Evolutionary conservation across 805 yeast species (phyloP).

Genomic region (Yarrowia phangngaensis): DNA sequence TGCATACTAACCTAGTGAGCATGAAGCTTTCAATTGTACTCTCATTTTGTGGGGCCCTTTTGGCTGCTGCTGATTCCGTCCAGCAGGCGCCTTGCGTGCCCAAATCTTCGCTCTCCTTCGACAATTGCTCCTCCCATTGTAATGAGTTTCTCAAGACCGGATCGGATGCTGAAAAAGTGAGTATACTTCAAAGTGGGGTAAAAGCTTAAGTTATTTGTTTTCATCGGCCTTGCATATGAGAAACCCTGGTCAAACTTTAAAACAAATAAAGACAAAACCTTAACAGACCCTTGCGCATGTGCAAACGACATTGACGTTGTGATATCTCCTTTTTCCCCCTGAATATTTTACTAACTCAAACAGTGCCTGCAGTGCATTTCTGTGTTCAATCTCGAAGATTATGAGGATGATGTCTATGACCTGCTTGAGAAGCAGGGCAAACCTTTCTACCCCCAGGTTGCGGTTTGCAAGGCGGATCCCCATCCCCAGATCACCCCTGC

Average conservation of each 20-base stretch:
- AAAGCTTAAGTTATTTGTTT: too few species aligned
- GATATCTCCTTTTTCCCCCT: too few species aligned
- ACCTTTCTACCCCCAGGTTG: neutral
- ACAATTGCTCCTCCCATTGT: slow-evolving; percentile 1
- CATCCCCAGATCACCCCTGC: slow-evolving; percentile 11
- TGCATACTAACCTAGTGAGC: neutral
- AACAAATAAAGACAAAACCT: too few species aligned
- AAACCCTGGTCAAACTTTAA: too few species aligned
- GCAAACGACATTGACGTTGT: too few species aligned
- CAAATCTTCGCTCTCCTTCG: slow-evolving; percentile 3
- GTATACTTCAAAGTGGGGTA: too few species aligned
- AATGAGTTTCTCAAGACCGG: slow-evolving; percentile 1
- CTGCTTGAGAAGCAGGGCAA: neutral
- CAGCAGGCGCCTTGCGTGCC: slow-evolving; percentile 9
- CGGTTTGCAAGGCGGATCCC: slow-evolving; percentile 2
- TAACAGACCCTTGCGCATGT: neutral
- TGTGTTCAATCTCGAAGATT: slow-evolving; percentile 4
- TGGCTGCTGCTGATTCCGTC: slow-evolving; percentile 19
- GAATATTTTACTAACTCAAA: too few species aligned
- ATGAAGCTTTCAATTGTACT: slow-evolving; percentile 21
- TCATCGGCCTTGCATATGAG: too few species aligned
- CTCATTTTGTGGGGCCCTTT: slow-evolving; percentile 9
- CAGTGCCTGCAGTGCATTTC: slow-evolving; percentile 25
- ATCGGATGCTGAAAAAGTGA: slow-evolving; percentile 17
- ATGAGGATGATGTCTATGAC: slow-evolving; percentile 3